These are phyloP conservation scores for Serendipita sp. DNA, from an alignment of 768 basidiomycete genomes.

Conservation along the genomic window DNA sequence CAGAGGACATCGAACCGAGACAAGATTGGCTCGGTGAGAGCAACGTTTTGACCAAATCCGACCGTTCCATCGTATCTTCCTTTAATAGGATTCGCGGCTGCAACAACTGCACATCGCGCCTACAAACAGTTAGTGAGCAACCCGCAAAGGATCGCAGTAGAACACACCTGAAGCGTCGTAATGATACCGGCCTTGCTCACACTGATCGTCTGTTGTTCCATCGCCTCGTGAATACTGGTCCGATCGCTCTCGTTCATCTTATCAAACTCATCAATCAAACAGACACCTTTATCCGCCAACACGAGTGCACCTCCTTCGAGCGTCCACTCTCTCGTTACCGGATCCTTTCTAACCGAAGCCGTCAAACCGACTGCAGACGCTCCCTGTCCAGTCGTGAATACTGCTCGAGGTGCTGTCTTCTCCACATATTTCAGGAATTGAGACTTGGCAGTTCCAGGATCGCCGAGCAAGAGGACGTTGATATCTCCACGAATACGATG, in stretches of 20 bases:
- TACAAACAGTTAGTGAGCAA: background rate
- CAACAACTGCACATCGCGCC: slow-evolving; percentile 92
- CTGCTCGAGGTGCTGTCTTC: slow-evolving; percentile 94
- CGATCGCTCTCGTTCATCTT: slow-evolving; percentile 99
- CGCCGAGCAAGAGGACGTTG: slow-evolving; percentile 88
- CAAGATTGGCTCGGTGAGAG: slow-evolving; percentile 93
- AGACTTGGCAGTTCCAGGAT: slow-evolving; percentile 97
- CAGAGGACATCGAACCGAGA: slow-evolving; percentile 97
- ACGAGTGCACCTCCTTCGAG: slow-evolving; percentile 96
- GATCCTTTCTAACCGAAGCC: slow-evolving; percentile 96
- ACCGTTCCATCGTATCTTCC: slow-evolving; percentile 84
- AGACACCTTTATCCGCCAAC: slow-evolving; percentile 95
- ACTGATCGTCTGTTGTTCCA: slow-evolving; percentile 99
- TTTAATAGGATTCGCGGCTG: slow-evolving; percentile 93
- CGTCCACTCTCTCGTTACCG: slow-evolving; percentile 95
- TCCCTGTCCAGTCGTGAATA: slow-evolving; percentile 96
- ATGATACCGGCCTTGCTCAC: slow-evolving; percentile 99
- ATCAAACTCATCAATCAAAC: slow-evolving; percentile 98
- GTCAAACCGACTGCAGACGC: slow-evolving; percentile 97
- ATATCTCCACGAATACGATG: slow-evolving; percentile 95
- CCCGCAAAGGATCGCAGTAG: background rate
- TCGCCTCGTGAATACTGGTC: slow-evolving; percentile 97
- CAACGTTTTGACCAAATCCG: slow-evolving; percentile 96
- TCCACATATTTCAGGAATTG: slow-evolving; percentile 98
- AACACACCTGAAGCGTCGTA: slow-evolving; percentile 61